A percentile compares a stretch with the other conserved stretches of the same genome.
Conservation (phyloP, 2,329 filamentous ascomycete genomes). For the Curvularia hawaiiensis region DNA sequence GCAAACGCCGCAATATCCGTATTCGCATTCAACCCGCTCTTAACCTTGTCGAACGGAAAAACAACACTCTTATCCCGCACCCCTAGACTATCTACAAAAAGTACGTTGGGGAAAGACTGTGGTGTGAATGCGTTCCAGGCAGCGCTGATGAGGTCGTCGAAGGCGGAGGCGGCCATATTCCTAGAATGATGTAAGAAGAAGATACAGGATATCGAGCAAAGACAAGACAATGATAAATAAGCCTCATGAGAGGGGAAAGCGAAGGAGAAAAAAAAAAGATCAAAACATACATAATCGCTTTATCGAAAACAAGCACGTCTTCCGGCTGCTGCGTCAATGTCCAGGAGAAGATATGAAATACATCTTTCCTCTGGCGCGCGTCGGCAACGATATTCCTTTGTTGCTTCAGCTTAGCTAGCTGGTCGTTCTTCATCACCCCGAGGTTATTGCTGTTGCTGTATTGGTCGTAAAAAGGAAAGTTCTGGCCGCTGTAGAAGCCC, state of each 20-base stretch:
- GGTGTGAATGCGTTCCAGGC: conserved; percentile 43
- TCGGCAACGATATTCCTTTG: conserved; percentile 38
- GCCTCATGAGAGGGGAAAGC: neutral
- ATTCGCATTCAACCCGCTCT: conserved; percentile 24
- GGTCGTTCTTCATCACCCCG: conserved; percentile 43
- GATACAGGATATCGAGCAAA: neutral
- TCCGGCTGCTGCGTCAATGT: conserved; percentile 43
- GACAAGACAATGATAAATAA: neutral
- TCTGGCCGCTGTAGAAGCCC: conserved; percentile 42
- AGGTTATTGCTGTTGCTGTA: conserved; percentile 45
- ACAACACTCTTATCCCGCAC: conserved; percentile 39
- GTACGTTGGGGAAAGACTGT: conserved; percentile 43
- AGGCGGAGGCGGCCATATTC: conserved; percentile 38
- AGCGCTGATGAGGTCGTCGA: conserved; percentile 39
- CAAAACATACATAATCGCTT: conserved; percentile 34
- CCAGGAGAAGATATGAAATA: conserved; percentile 46
- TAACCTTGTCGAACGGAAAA: conserved; percentile 39
- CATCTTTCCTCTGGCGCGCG: conserved; percentile 30
- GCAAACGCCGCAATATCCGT: conserved; percentile 41
- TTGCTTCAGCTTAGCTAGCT: conserved; percentile 44
- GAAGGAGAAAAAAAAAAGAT: no score
- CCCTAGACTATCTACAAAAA: conserved; percentile 44
- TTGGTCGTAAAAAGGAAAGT: conserved; percentile 45
- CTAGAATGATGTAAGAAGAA: neutral
- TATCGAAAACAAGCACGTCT: conserved; percentile 41